Evolutionary conservation across 495 filamentous ascomycete species (phyloP), one percentile per base, ranked within the genome.

Genomic region (Extremus antarcticus): DNA sequence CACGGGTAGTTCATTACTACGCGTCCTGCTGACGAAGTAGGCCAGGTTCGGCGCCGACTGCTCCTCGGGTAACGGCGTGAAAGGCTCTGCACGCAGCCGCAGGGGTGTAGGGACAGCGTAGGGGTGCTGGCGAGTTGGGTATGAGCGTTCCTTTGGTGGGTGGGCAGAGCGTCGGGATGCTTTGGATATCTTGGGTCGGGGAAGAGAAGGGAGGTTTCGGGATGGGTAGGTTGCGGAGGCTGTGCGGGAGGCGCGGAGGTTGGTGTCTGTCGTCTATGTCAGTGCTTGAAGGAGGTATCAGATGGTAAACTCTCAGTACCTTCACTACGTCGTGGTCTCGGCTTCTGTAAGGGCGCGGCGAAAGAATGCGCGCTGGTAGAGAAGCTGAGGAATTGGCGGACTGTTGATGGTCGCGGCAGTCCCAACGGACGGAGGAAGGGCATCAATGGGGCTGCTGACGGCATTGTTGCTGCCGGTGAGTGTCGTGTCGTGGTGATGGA

Each of bases 11-110:
- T 90, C 79, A 51, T 84, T 80, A 20, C 80, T 82, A 10, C 71
- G 65, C 4, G 87, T 91, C 47, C 86, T 85, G 50, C 73, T 71
- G 51, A 98, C 76, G 57, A 81, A 80, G 77, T 90, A 98, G 20
- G 82, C 78, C 1, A 66, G 56, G 32, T 58, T 58, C 9, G 52
- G 52, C 21, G 62, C 57, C 41, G 54, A 57, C 54, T 59, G 32
- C 7, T 40, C 45, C 20, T 49, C 46, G 40, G 64, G 54, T 15
- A 50, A 50, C n/a, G 60, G 54, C 17, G 17, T 51, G 51, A 45
- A 50, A 50, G 59, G 64, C 40, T 40, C 77, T 74, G 40, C 70
- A 72, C 54, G 66, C 65, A 57, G 71, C 61, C 43, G 53, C 67
- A 64, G 50, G 72, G 51, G 51, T 54, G 55, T 51, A 53, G 46